These are phyloP conservation scores for Tuber microsphaerosporum DNA, from an alignment of 495 filamentous ascomycete genomes.

Conservation along the genomic window DNA sequence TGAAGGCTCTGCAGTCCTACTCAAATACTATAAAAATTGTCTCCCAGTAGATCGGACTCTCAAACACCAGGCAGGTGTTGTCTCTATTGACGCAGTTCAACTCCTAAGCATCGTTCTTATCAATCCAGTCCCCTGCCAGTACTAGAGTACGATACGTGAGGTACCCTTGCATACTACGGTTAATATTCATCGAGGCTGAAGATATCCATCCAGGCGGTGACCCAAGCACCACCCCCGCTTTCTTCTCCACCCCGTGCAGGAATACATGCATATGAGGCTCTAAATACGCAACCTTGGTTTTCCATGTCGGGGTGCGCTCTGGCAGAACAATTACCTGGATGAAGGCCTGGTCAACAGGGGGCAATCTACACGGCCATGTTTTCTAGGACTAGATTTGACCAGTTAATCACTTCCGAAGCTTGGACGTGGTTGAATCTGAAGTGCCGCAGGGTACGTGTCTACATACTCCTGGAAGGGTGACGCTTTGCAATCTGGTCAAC, in stretches of 20 bases:
- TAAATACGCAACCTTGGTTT: conserved; percentile 20
- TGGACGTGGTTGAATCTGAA: conserved; percentile 10
- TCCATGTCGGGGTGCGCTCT: conserved; percentile 7
- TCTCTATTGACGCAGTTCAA: background rate
- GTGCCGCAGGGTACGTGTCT: background rate
- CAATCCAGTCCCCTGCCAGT: background rate
- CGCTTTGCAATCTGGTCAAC: background rate
- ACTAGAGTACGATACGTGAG: background rate
- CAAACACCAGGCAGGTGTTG: background rate
- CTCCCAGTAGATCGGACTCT: background rate
- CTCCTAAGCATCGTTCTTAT: background rate
- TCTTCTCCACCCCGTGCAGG: background rate
- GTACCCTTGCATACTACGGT: background rate
- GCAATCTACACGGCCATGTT: conserved; percentile 28
- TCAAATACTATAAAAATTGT: background rate
- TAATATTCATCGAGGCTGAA: background rate
- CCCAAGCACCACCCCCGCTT: background rate
- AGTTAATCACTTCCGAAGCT: conserved; percentile 17
- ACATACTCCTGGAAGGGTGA: background rate
- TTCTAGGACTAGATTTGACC: conserved; percentile 19
- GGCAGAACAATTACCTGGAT: conserved; percentile 19
- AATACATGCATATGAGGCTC: background rate
- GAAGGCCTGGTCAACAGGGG: conserved; percentile 11
- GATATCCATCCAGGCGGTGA: background rate
- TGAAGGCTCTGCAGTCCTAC: background rate